Conservation (phyloP, 139 green algal species). For the Chlorella ohadii region DNA sequence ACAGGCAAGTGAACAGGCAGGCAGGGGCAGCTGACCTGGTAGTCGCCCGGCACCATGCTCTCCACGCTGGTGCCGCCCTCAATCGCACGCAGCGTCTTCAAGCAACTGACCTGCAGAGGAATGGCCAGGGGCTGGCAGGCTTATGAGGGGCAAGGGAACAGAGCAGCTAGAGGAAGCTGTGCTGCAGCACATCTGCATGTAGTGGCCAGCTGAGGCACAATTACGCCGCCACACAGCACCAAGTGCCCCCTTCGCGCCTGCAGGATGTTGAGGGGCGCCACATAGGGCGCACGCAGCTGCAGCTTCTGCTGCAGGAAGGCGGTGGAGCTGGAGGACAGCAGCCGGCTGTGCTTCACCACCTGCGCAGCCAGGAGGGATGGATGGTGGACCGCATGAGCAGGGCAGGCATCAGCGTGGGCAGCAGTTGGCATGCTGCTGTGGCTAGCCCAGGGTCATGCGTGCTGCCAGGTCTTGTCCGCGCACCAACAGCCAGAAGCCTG, state of each 20-base stretch:
- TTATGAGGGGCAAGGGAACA: background rate
- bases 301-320: conserved; percentile 83
- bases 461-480: no score
- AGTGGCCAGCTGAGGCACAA: no score
- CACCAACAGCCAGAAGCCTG: no score
- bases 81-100: conserved; percentile 54
- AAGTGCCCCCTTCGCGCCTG: conserved; percentile 61
- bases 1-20: no score
- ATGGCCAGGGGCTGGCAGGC: background rate
- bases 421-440: no score
- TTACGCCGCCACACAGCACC: background rate
- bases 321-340: conserved; percentile 76
- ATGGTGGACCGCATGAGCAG: background rate
- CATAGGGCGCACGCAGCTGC: conserved; percentile 88
- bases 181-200: no score
- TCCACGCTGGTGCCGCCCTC: conserved; percentile 38
- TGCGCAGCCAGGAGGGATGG: conserved; percentile 17
- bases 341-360: conserved; percentile 75
- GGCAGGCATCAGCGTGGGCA: no score
- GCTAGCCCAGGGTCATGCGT: no score
- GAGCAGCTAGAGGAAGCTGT: no score
- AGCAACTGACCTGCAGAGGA: conserved; percentile 52
- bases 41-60: conserved; percentile 26
- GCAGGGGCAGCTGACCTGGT: background rate
- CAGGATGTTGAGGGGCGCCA: conserved; percentile 95